phyloP scores from a whole-genome alignment of 805 yeast species.

The Lachancea kluyveri region DNA sequence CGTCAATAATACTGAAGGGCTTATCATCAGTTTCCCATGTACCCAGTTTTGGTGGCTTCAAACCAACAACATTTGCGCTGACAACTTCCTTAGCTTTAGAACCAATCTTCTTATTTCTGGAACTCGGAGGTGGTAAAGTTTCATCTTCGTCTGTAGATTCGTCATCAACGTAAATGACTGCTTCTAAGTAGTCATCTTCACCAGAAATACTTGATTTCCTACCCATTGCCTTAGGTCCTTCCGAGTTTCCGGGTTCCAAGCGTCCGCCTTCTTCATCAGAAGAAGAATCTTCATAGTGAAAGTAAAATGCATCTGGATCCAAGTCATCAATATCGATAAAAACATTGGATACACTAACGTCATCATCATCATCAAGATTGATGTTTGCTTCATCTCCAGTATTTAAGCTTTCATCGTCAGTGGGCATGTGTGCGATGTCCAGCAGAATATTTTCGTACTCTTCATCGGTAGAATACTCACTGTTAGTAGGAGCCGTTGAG shows the following conservation, averaged over 20 bases:
- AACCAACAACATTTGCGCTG: slow-evolving; percentile 78
- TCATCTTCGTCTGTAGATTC: slow-evolving; percentile 94
- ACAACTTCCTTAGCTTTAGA: slow-evolving; percentile 86
- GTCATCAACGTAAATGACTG: slow-evolving; percentile 49
- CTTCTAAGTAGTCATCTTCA: slow-evolving; percentile 30
- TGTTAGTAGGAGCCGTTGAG: slow-evolving; percentile 16
- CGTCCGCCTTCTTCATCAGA: slow-evolving; percentile 21
- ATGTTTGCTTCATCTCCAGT: slow-evolving; percentile 21
- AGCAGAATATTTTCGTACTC: slow-evolving; percentile 30
- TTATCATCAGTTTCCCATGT: slow-evolving; percentile 82
- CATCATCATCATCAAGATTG: slow-evolving; percentile 30
- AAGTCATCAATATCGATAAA: slow-evolving; percentile 34
- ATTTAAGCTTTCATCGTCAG: slow-evolving; percentile 25
- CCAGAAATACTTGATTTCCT: slow-evolving; percentile 13
- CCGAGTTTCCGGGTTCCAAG: slow-evolving; percentile 8
- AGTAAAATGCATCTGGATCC: slow-evolving; percentile 32
- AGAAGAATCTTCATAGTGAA: slow-evolving; percentile 42
- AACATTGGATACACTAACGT: slow-evolving; percentile 36
- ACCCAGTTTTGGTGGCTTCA: slow-evolving; percentile 88
- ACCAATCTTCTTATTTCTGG: slow-evolving; percentile 54
- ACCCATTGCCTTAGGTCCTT: slow-evolving; percentile 10
- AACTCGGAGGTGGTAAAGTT: slow-evolving; percentile 62
- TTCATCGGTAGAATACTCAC: slow-evolving; percentile 23
- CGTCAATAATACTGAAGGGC: slow-evolving; percentile 93
- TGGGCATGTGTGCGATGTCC: slow-evolving; percentile 30